Percentiles rank a stretch among this genome's conserved stretches.
These are phyloP conservation scores for Amanita jacksonii DNA, from an alignment of 768 basidiomycete genomes.

Conservation along the genomic window DNA sequence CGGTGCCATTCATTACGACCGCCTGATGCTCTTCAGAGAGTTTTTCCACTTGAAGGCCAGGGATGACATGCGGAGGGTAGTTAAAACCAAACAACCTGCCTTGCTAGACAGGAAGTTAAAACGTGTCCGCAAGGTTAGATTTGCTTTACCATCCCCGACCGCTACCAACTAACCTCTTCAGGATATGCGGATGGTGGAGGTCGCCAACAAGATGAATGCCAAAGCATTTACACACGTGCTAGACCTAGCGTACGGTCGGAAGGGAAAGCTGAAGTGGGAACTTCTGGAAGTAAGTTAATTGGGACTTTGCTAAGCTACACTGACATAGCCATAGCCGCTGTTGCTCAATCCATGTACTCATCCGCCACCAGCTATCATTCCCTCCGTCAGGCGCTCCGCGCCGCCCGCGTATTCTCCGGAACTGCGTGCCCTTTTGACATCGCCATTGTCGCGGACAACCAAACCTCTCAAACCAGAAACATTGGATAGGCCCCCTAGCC, in stretches of 20 bases:
- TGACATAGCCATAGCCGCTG: conserved; percentile 35
- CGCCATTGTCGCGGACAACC: conserved; percentile 32
- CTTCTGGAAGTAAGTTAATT: conserved; percentile 45
- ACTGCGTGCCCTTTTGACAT: conserved; percentile 53
- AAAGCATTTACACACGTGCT: conserved; percentile 49
- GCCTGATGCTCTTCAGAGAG: conserved; percentile 30
- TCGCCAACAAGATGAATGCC: conserved; percentile 41
- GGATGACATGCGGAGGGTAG: conserved; percentile 47
- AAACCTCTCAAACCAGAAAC: conserved; percentile 32
- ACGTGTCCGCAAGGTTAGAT: conserved; percentile 41
- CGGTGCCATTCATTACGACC: neutral
- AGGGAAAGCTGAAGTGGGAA: conserved; percentile 61
- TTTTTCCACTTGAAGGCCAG: conserved; percentile 54
- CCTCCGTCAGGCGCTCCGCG: conserved; percentile 40
- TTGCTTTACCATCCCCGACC: conserved; percentile 2
- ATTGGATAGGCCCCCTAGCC: conserved; percentile 39
- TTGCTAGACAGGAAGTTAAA: conserved; percentile 33
- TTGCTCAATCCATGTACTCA: conserved; percentile 35
- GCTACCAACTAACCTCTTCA: conserved; percentile 17
- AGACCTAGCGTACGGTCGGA: conserved; percentile 66
- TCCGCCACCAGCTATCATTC: conserved; percentile 39
- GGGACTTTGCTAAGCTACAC: conserved; percentile 1
- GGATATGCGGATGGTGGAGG: conserved; percentile 43
- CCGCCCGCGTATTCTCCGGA: conserved; percentile 60
- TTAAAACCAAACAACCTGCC: conserved; percentile 16